These are phyloP conservation scores for Xylariaceae sp. DNA, from an alignment of 2,329 filamentous ascomycete species.

Conservation along the genomic window DNA sequence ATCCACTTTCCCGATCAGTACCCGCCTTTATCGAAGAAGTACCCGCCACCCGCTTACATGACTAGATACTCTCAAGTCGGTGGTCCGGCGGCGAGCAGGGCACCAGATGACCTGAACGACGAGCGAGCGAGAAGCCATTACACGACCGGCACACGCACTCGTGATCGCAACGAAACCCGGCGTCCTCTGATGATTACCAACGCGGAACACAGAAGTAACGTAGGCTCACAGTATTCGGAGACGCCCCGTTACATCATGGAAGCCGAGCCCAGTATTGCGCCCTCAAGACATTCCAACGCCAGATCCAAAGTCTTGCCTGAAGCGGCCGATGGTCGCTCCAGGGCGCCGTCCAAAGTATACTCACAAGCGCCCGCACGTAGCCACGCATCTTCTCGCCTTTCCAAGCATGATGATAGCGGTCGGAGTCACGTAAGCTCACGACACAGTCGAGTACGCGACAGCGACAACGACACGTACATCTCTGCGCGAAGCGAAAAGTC, in stretches of 20 bases:
- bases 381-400: not conserved
- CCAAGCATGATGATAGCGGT: slow-evolving; percentile 2
- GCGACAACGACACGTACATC: slow-evolving; percentile 42
- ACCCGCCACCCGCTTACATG: slow-evolving; percentile 34
- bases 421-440: slow-evolving; percentile 24
- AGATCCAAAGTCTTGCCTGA: slow-evolving; percentile 9
- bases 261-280: slow-evolving; percentile 13
- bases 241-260: slow-evolving; percentile 28
- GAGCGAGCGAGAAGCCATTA: slow-evolving; percentile 36
- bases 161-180: slow-evolving; percentile 38
- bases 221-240: slow-evolving; percentile 32
- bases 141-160: slow-evolving; percentile 30
- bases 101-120: slow-evolving; percentile 35
- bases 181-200: slow-evolving; percentile 39
- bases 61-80: slow-evolving; percentile 34
- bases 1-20: slow-evolving; percentile 35
- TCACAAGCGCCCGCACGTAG: slow-evolving; percentile 2
- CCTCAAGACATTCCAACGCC: not conserved
- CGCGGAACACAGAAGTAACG: slow-evolving; percentile 39
- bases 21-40: slow-evolving; percentile 27
- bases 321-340: slow-evolving; percentile 5
- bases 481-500: slow-evolving; percentile 41
- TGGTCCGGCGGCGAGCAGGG: slow-evolving; percentile 22
- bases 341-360: not conserved
- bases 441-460: slow-evolving; percentile 21